Percentiles rank a stretch among this genome's conserved stretches.
Conservation (phyloP, 768 basidiomycete species). For the Termitomyces bulborhizus region DNA sequence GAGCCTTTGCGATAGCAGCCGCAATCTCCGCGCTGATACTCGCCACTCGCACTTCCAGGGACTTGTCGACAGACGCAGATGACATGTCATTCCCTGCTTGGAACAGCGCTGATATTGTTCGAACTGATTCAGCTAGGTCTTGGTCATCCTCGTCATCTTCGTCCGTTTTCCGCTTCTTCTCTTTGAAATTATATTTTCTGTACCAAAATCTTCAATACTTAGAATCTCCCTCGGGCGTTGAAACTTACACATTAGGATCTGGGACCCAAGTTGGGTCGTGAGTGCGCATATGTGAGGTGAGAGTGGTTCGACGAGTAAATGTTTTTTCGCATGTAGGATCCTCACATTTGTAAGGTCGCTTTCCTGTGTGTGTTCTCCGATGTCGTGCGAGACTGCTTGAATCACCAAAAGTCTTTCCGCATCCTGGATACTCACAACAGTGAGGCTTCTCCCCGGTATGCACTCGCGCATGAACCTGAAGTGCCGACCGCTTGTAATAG, state of each 20-base stretch:
- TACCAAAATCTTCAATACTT: constrained; percentile 5
- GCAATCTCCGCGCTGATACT: constrained; percentile 78
- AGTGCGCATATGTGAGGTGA: constrained; percentile 83
- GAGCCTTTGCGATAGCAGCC: constrained; percentile 72
- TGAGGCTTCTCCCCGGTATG: constrained; percentile 95
- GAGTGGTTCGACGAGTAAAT: constrained; percentile 78
- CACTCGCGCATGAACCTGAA: constrained; percentile 83
- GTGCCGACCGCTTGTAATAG: constrained; percentile 66
- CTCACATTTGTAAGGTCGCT: constrained; percentile 83
- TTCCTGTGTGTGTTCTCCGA: constrained; percentile 83
- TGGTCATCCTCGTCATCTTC: constrained; percentile 54
- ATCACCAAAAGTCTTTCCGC: constrained; percentile 84
- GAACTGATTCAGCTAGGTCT: constrained; percentile 66
- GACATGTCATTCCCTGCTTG: constrained; percentile 35
- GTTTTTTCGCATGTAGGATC: constrained; percentile 80
- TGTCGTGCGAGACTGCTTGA: constrained; percentile 90
- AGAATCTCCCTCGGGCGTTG: neutral
- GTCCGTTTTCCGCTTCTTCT: constrained; percentile 54
- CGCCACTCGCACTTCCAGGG: constrained; percentile 61
- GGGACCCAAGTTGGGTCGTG: constrained; percentile 84
- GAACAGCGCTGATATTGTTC: constrained; percentile 68
- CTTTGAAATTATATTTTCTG: constrained; percentile 76
- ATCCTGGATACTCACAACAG: constrained; percentile 83
- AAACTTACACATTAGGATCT: constrained; percentile 71
- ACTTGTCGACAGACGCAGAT: constrained; percentile 31